These are phyloP conservation scores for Lactarius psammicola DNA, from an alignment of 768 basidiomycete genomes.

Conservation along the genomic window DNA sequence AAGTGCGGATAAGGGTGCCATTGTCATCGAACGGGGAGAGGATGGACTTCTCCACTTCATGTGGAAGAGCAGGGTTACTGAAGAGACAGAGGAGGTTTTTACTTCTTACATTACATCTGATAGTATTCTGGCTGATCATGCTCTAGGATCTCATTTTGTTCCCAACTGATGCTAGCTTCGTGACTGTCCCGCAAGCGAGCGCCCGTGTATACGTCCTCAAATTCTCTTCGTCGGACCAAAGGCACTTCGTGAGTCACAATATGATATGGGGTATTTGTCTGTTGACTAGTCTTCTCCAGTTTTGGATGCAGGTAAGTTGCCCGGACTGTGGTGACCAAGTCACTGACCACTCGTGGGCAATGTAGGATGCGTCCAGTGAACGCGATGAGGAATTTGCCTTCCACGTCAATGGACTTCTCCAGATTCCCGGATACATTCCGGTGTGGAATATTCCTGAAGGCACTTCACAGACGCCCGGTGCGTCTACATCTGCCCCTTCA, in stretches of 20 bases:
- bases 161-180: constrained; percentile 80
- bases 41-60: constrained; percentile 76
- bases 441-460: constrained; percentile 50
- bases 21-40: constrained; percentile 64
- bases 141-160: constrained; percentile 82
- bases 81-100: constrained; percentile 59
- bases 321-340: background rate
- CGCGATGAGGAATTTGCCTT: constrained; percentile 71
- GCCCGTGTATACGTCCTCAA: constrained; percentile 86
- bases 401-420: constrained; percentile 69
- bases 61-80: constrained; percentile 73
- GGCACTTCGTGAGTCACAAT: constrained; percentile 70
- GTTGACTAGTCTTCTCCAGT: constrained; percentile 44
- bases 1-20: constrained; percentile 66
- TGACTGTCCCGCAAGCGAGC: constrained; percentile 64
- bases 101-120: background rate
- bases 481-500: constrained; percentile 46
- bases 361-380: constrained; percentile 61
- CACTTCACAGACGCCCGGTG: constrained; percentile 39
- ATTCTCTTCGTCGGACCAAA: constrained; percentile 86
- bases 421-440: constrained; percentile 60
- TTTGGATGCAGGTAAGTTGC: constrained; percentile 76
- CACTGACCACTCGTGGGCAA: constrained; percentile 8
- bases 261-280: background rate
- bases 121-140: constrained; percentile 1